Base-by-base conservation (phyloP, 306 rosid genomes). In the Hippophae tibetana region DNA sequence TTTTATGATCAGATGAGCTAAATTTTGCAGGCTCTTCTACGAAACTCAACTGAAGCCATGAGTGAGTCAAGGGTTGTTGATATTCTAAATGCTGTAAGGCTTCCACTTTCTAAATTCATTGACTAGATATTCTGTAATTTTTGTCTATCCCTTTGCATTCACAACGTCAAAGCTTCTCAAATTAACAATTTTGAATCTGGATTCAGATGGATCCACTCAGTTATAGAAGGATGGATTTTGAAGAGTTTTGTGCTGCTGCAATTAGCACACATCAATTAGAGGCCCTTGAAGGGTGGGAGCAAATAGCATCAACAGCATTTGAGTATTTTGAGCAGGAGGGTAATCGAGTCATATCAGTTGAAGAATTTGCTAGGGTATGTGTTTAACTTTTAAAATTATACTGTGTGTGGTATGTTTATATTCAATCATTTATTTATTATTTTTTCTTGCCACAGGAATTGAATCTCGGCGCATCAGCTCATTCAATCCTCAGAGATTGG, bases 181-280 rank as follows among this genome's bases (percentile, higher is more conserved):
- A 31, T 31, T 31, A 31, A 31, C 38, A 31, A 31, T 64, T 63
- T 67, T 64, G 26, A 47, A 55, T 66, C 50, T 64, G 52, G 42
- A 64, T 64, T 60, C 77, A 93, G 99, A 86, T 88, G 94, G 95
- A 93, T 67, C 90, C 90, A 5, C 90, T 93, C 58, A 86, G 90
- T 44, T 78, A 73, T 63, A 80, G 95, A 72, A 82, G 75, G 77
- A 82, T 93, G 88, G 95, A 85, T 70, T 87, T 85, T 8, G 86
- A 82, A 74, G 98, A 92, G 74, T 92, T 92, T 66, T 87, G 98
- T 63, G 98, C 96, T 10, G 98, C 98, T 50, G 87, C 89, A 54
- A 82, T 84, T 49, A 92, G 98, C 72, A 78, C 89, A 6, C 83
- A 87, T 73, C 98, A 92, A 73, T 67, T 92, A 78, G 98, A 92